A percentile compares a stretch with the other conserved stretches of the same genome.
Evolutionary conservation across 2,329 filamentous ascomycete genomes (phyloP).

Genomic region (Dactylellina leptospora): DNA sequence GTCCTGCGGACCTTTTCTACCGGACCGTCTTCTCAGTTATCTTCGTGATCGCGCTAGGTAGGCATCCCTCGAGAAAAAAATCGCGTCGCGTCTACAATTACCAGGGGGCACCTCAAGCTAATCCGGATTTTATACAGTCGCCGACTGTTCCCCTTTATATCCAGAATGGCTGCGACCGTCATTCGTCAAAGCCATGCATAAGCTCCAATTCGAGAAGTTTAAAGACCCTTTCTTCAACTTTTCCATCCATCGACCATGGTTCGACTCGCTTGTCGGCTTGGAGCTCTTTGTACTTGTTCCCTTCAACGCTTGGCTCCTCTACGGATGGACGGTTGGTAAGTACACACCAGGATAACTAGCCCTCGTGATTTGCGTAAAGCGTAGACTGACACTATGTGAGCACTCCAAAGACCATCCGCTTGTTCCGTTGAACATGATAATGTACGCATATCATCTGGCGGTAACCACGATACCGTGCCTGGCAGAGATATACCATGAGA

Average conservation of each 20-base stretch:
- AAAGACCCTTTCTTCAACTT: slow-evolving; percentile 50
- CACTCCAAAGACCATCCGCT: slow-evolving; percentile 38
- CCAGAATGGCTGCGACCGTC: slow-evolving; percentile 41
- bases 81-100: no score
- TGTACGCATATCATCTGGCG: slow-evolving; percentile 48
- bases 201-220: slow-evolving; percentile 39
- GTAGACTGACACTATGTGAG: background rate
- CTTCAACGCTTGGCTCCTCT: slow-evolving; percentile 42
- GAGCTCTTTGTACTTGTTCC: slow-evolving; percentile 46
- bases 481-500: slow-evolving; percentile 38
- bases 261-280: slow-evolving; percentile 38
- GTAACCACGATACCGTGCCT: slow-evolving; percentile 40
- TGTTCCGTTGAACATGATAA: slow-evolving; percentile 38
- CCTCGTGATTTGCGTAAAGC: background rate
- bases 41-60: slow-evolving; percentile 42
- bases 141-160: slow-evolving; percentile 46
- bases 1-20: slow-evolving; percentile 41
- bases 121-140: slow-evolving; percentile 20
- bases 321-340: slow-evolving; percentile 50
- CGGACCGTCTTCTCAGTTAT: slow-evolving; percentile 38
- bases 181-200: slow-evolving; percentile 37
- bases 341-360: background rate
- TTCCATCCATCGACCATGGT: slow-evolving; percentile 41
- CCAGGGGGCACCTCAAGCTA: no score
- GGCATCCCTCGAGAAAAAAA: no score